Conservation (phyloP, 306 rosid genomes). For the Begonia masoniana region DNA sequence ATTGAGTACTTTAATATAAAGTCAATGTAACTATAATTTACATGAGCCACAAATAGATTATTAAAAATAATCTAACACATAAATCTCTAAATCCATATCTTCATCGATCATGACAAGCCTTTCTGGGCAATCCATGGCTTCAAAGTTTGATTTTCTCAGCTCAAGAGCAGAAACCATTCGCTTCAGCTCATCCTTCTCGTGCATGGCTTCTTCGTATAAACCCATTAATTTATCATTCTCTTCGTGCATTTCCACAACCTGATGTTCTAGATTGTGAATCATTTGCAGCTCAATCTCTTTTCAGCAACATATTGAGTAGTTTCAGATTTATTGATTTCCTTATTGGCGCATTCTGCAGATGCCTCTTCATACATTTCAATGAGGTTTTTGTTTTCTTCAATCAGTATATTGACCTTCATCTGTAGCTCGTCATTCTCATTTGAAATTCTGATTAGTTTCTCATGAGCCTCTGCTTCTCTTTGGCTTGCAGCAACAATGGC, state of each 20-base stretch:
- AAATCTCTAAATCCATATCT: constrained; percentile 9
- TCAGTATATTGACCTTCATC: constrained; percentile 62
- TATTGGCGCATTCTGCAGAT: constrained; percentile 29
- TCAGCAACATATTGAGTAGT: constrained; percentile 26
- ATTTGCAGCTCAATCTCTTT: constrained; percentile 31
- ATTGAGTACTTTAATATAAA: no score
- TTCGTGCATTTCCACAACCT: constrained; percentile 74
- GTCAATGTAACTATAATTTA: no score
- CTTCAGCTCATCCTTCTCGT: constrained; percentile 76
- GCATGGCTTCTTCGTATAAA: constrained; percentile 93
- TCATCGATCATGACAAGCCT: constrained; percentile 70
- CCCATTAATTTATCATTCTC: constrained; percentile 83
- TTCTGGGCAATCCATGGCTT: constrained; percentile 42
- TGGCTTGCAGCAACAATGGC: constrained; percentile 92
- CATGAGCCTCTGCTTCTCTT: constrained; percentile 97
- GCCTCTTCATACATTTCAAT: constrained; percentile 82
- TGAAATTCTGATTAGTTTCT: constrained; percentile 63
- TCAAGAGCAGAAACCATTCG: constrained; percentile 41
- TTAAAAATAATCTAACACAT: no score
- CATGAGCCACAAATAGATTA: no score
- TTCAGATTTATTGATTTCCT: constrained; percentile 18
- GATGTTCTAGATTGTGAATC: constrained; percentile 62
- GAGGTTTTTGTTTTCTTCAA: constrained; percentile 81
- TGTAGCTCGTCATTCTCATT: constrained; percentile 80
- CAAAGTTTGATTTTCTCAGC: constrained; percentile 23